Evolutionary conservation across 208 protist species (phyloP).

Genomic region (Leishmania amazonensis): DNA sequence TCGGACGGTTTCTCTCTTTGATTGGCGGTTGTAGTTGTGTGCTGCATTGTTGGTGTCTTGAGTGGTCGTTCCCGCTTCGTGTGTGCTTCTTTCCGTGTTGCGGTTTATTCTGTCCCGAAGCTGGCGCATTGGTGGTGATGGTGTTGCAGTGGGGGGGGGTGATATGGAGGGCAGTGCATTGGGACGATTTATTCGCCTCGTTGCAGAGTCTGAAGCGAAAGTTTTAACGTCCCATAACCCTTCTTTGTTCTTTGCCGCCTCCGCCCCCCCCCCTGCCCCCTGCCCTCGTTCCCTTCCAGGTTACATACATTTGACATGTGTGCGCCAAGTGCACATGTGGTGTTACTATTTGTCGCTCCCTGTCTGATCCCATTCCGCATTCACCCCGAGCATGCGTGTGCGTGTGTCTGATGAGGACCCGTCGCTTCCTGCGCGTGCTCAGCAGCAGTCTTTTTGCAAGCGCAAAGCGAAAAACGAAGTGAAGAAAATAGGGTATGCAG

Average conservation of each 20-base stretch:
- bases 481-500: neutral
- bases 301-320: too few species aligned
- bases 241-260: neutral
- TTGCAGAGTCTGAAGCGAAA: neutral
- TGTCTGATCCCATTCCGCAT: neutral
- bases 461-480: too few species aligned
- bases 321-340: neutral
- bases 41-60: neutral
- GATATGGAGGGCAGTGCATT: neutral
- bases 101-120: neutral
- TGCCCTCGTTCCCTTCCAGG: neutral
- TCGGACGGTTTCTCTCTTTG: neutral
- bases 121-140: too few species aligned
- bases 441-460: neutral
- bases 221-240: neutral
- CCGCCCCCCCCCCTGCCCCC: neutral
- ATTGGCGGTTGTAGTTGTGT: neutral
- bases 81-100: neutral
- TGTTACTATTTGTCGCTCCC: neutral
- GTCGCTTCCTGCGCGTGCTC: neutral
- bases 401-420: neutral
- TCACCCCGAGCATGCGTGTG: neutral
- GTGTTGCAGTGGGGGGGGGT: too few species aligned
- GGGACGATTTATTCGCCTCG: neutral
- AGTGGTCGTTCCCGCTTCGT: neutral